phyloP scores from a whole-genome alignment of 176 grass and related monocot species.

The Oryza glaberrima region DNA sequence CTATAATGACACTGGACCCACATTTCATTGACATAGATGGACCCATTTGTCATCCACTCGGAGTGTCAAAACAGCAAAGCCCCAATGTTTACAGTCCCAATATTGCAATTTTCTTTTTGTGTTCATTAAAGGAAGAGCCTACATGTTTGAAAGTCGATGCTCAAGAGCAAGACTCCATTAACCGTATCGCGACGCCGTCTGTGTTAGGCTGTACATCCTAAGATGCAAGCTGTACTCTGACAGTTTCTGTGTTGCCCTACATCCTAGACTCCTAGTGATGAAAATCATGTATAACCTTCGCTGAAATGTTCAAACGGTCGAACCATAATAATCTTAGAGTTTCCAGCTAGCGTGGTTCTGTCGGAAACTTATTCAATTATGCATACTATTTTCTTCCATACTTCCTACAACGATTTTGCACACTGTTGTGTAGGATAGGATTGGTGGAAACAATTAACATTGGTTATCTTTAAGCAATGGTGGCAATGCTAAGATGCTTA shows the following conservation, averaged over 20 bases:
- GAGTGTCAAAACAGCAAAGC: no score
- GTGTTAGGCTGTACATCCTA: background rate
- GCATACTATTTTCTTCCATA: background rate
- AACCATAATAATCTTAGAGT: constrained; percentile 6
- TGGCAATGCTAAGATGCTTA: no score
- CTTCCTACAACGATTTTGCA: background rate
- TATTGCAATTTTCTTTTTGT: background rate
- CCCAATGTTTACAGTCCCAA: no score
- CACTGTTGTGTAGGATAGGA: background rate
- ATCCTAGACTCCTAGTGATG: background rate
- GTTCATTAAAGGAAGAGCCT: constrained; percentile 28
- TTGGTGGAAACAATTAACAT: constrained; percentile 13
- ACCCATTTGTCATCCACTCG: no score
- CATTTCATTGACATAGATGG: no score
- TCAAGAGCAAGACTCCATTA: constrained; percentile 33
- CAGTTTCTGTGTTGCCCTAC: background rate
- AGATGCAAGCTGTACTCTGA: background rate
- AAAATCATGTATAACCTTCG: background rate
- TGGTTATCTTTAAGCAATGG: background rate
- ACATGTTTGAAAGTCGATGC: constrained; percentile 26
- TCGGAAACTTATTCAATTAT: background rate
- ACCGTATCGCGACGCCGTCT: background rate
- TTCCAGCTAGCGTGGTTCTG: background rate
- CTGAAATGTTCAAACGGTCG: constrained; percentile 39
- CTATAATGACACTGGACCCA: no score